Conservation (phyloP, 2,329 filamentous ascomycete species). For the Talaromyces sp. region DNA sequence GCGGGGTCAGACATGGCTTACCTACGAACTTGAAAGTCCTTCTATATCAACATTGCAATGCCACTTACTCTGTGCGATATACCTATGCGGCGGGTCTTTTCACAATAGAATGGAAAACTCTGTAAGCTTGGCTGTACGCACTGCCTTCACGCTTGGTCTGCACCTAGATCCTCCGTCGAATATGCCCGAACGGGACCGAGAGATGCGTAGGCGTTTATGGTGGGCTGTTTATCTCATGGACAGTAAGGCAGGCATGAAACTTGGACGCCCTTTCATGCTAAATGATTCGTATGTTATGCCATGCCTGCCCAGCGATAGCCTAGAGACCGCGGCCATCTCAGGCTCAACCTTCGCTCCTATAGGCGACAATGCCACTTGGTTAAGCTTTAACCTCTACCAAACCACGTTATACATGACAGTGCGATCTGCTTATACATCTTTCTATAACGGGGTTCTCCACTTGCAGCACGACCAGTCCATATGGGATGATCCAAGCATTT, state of each 20-base stretch:
- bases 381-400: slow-evolving; percentile 12
- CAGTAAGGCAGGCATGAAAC: slow-evolving; percentile 8
- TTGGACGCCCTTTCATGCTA: slow-evolving; percentile 11
- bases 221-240: slow-evolving; percentile 13
- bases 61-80: slow-evolving; percentile 13
- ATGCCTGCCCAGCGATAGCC: slow-evolving; percentile 1
- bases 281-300: slow-evolving; percentile 8
- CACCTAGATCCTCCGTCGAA: slow-evolving; percentile 5
- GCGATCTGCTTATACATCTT: slow-evolving; percentile 3
- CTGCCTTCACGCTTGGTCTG: slow-evolving; percentile 13
- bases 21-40: slow-evolving; percentile 13
- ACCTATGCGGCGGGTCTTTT: slow-evolving; percentile 13
- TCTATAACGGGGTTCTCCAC: background rate
- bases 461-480: slow-evolving; percentile 5
- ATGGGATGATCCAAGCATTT: slow-evolving; percentile 11
- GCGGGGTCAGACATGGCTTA: slow-evolving; percentile 9
- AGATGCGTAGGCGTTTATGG: slow-evolving; percentile 13
- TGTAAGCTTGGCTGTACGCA: slow-evolving; percentile 6
- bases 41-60: slow-evolving; percentile 14
- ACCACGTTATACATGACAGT: slow-evolving; percentile 7
- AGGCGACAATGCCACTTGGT: slow-evolving; percentile 10
- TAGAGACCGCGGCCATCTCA: slow-evolving; percentile 2
- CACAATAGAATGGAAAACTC: slow-evolving; percentile 13
- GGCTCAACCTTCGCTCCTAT: slow-evolving; percentile 16
- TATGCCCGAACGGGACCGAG: slow-evolving; percentile 2